Evolutionary conservation across 1,139 yeast genomes (phyloP).

Genomic region (Nakaseomyces kungkrabaensis): DNA sequence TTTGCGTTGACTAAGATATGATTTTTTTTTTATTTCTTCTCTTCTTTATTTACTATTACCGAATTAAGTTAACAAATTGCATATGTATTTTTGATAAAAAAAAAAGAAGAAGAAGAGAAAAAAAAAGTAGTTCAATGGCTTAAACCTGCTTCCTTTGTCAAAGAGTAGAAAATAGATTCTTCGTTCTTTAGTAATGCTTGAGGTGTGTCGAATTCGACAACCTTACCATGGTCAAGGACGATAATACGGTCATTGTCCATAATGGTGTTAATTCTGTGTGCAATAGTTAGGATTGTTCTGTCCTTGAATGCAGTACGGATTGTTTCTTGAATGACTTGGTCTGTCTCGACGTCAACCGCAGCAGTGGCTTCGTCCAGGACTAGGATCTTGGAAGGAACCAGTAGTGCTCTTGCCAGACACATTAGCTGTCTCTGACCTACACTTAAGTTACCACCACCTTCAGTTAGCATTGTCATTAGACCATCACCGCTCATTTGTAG

Average conservation of each 20-base stretch:
- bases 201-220: constrained; percentile 84
- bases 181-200: constrained; percentile 52
- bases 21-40: no score
- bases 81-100: no score
- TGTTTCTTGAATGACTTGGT: constrained; percentile 74
- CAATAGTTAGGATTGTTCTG: constrained; percentile 87
- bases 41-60: no score
- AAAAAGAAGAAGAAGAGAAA: not conserved
- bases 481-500: constrained; percentile 47
- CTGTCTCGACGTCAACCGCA: constrained; percentile 95
- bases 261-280: constrained; percentile 88
- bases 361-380: constrained; percentile 96
- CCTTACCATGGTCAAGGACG: constrained; percentile 75
- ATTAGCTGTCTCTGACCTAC: constrained; percentile 89
- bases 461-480: constrained; percentile 55
- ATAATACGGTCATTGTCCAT: constrained; percentile 84
- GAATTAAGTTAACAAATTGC: no score
- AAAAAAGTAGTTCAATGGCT: constrained; percentile 3
- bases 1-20: no score
- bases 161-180: constrained; percentile 64
- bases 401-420: constrained; percentile 81
- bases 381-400: constrained; percentile 67
- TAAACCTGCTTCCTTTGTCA: constrained; percentile 48
- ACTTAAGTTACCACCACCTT: constrained; percentile 81
- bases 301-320: constrained; percentile 77